Conservation (phyloP, 768 basidiomycete genomes). For the Phlebiopsis flavidoalba region DNA sequence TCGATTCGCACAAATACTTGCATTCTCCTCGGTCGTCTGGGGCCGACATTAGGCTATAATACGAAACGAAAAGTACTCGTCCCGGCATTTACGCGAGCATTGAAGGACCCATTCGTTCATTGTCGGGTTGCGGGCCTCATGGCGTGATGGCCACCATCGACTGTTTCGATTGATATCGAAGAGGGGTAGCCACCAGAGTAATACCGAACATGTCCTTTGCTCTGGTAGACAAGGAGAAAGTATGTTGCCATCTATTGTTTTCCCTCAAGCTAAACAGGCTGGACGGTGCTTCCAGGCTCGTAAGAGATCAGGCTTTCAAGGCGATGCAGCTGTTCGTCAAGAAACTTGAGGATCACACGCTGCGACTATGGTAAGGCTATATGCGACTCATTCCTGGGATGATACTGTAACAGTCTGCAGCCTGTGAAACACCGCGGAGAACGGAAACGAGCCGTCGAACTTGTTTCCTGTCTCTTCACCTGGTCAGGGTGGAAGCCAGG, state of each 20-base stretch:
- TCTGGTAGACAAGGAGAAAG: constrained; percentile 92
- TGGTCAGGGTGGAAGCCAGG: constrained; percentile 22
- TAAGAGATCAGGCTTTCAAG: constrained; percentile 95
- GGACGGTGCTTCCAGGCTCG: constrained; percentile 50
- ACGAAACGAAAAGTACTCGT: constrained; percentile 97
- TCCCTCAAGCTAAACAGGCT: not conserved
- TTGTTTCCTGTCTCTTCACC: constrained; percentile 11
- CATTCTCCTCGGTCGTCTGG: constrained; percentile 89
- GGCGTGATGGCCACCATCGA: constrained; percentile 94
- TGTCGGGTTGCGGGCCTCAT: constrained; percentile 90
- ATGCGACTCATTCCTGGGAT: not conserved
- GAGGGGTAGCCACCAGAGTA: constrained; percentile 87
- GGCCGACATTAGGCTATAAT: constrained; percentile 76
- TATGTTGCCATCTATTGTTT: constrained; percentile 29
- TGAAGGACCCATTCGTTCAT: constrained; percentile 91
- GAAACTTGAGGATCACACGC: constrained; percentile 79
- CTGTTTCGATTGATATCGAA: constrained; percentile 76
- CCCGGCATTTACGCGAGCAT: constrained; percentile 84
- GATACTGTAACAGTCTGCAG: constrained; percentile 27
- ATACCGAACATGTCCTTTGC: constrained; percentile 80
- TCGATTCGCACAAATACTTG: constrained; percentile 97
- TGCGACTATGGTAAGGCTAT: constrained; percentile 64
- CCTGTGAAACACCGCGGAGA: constrained; percentile 50
- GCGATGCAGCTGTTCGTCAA: constrained; percentile 86
- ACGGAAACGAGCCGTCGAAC: constrained; percentile 15